Conservation (phyloP, 2,329 filamentous ascomycete species). For the Laburnicola sp. region DNA sequence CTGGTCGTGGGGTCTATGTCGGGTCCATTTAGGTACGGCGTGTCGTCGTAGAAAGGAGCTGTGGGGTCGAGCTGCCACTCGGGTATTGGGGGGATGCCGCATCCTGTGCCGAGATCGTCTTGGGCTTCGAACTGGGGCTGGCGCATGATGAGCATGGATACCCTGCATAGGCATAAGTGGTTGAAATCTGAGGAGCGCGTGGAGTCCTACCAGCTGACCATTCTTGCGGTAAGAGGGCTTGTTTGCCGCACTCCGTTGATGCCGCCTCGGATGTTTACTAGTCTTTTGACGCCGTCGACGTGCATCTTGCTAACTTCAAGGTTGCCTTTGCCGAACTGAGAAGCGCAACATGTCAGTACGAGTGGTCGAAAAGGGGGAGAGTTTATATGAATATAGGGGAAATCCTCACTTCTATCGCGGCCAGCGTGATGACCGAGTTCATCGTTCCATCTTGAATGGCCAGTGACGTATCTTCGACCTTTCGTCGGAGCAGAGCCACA, state of each 20-base stretch:
- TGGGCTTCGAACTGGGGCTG: slow-evolving; percentile 58
- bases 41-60: slow-evolving; percentile 4
- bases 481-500: slow-evolving; percentile 56
- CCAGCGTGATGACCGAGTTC: slow-evolving; percentile 61
- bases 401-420: slow-evolving; percentile 57
- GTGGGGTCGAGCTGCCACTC: slow-evolving; percentile 51
- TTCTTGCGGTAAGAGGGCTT: slow-evolving; percentile 59
- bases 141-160: slow-evolving; percentile 60
- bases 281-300: slow-evolving; percentile 54
- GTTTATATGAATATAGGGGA: slow-evolving; percentile 15
- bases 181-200: not conserved
- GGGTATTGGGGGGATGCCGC: slow-evolving; percentile 54
- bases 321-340: slow-evolving; percentile 59
- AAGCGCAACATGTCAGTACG: slow-evolving; percentile 2
- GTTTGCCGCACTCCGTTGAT: slow-evolving; percentile 53
- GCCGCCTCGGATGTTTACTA: slow-evolving; percentile 57
- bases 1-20: slow-evolving; percentile 43
- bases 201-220: slow-evolving; percentile 58
- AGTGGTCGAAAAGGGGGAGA: not conserved
- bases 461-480: slow-evolving; percentile 51
- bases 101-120: slow-evolving; percentile 53
- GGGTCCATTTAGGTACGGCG: slow-evolving; percentile 20
- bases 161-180: slow-evolving; percentile 46
- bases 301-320: slow-evolving; percentile 51
- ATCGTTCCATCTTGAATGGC: slow-evolving; percentile 60